Evolutionary conservation across 768 basidiomycete species (phyloP).

Genomic region (Hericium coralloides): DNA sequence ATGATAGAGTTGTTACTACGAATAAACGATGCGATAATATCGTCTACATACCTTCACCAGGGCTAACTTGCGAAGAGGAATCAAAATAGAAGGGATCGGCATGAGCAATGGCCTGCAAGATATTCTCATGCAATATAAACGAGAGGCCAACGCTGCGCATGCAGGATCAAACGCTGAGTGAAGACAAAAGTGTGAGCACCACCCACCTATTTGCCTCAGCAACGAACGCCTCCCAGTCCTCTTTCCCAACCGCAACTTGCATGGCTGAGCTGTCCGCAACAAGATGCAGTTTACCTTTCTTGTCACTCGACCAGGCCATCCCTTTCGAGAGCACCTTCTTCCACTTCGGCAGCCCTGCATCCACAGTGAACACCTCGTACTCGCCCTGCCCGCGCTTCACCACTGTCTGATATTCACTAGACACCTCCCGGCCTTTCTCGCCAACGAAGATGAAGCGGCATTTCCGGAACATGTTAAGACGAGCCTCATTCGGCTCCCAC

Average conservation of each 20-base stretch:
- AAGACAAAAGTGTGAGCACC: not conserved
- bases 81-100: conserved; percentile 26
- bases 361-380: conserved; percentile 54
- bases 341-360: conserved; percentile 39
- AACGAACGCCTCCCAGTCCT: conserved; percentile 45
- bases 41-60: not conserved
- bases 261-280: conserved; percentile 43
- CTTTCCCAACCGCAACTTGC: conserved; percentile 39
- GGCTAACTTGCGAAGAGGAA: conserved; percentile 22
- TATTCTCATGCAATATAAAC: conserved; percentile 35
- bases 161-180: not conserved
- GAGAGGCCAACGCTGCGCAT: conserved; percentile 30
- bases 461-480: conserved; percentile 42
- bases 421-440: conserved; percentile 43
- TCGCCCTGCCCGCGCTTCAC: conserved; percentile 48
- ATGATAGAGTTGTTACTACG: no score
- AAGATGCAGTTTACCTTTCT: conserved; percentile 29
- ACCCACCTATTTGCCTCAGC: conserved; percentile 42
- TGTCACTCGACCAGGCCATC: conserved; percentile 31
- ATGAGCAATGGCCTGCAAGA: conserved; percentile 42
- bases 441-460: conserved; percentile 54
- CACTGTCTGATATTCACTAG: conserved; percentile 42
- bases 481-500: conserved; percentile 64
- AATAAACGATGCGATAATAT: no score
- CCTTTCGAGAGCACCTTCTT: conserved; percentile 43